Evolutionary conservation across 768 basidiomycete species (phyloP), one percentile per base, ranked within the genome.

Genomic region (Mycena vulgaris): DNA sequence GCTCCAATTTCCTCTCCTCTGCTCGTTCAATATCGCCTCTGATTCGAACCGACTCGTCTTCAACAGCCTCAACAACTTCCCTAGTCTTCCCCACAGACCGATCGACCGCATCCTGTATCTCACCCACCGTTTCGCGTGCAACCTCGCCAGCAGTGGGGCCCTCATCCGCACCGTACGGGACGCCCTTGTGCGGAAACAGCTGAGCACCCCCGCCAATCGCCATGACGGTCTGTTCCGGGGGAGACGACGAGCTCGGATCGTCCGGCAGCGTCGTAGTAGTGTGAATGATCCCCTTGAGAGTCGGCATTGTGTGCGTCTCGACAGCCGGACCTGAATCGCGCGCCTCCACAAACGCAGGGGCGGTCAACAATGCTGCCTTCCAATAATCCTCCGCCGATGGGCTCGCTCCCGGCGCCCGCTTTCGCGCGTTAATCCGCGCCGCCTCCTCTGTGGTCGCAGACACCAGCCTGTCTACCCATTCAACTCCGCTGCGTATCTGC

Each of bases 191-290:
- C 1, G 80, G 77, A 72, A 83, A 81, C 30, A 85, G 58, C 63
- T 83, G 82, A 2, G 82, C 68, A 17, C 80, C 81, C 28, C 68
- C 77, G 6, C 84, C 83, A 47, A 83, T 68, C n/a, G 82, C 82
- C 30, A 85, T 40, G 5, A 81, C 74, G 2, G 80, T 79, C 58
- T 81, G 78, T 23, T 68, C 63, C 5, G 59, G 21, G 2, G 62
- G 28, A 35, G 68, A 45, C 40, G 70, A 45, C 19, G 48, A 4
- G 42, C 33, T 33, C 2, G 55, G 28, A 62, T 57, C 66, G 17
- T 75, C 72, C 10, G 71, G 49, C 10, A 72, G 63, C 11, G 59
- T 74, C 27, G 74, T 75, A 27, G 74, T 74, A 33, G 73, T 77
- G 51, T 80, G 76, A 4, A 81, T 74, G 56, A 82, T 39, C 1